Percentiles rank a stretch among this genome's conserved stretches.
Conservation (phyloP, 148 eudicot species). For the Spergularia marina region DNA sequence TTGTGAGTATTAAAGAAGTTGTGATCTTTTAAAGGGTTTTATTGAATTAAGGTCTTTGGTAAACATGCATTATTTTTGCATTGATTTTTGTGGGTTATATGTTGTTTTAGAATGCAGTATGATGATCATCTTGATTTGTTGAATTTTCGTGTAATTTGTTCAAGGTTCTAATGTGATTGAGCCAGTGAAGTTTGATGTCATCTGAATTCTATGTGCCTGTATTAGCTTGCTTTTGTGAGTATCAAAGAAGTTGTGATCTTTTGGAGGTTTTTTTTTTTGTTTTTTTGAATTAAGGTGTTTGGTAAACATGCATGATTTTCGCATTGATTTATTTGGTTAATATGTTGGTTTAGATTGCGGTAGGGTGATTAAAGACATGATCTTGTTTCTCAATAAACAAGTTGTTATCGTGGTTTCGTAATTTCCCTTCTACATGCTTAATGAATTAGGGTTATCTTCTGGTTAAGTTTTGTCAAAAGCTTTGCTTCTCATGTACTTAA, state of each 20-base stretch:
- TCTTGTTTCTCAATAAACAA: not conserved
- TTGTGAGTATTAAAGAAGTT: no score
- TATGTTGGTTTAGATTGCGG: not conserved
- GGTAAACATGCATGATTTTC: not conserved
- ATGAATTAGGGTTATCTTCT: not conserved
- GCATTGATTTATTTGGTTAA: not conserved
- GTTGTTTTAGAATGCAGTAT: no score
- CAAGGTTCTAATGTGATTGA: not conserved
- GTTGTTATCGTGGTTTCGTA: not conserved
- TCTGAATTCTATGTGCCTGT: not conserved
- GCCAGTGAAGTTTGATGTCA: not conserved
- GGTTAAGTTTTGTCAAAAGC: not conserved
- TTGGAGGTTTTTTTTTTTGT: no score
- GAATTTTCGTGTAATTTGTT: not conserved
- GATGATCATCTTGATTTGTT: not conserved
- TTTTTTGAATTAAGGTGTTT: not conserved
- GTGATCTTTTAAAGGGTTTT: no score
- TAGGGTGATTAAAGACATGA: not conserved
- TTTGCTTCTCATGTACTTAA: not conserved
- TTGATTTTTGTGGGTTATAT: no score
- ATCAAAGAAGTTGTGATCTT: slow-evolving; percentile 6
- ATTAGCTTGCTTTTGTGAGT: not conserved
- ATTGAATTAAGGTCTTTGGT: no score
- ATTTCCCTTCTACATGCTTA: not conserved
- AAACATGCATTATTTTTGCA: no score